Evolutionary conservation across 2,329 filamentous ascomycete genomes (phyloP).

Genomic region (Fusarium palustre): DNA sequence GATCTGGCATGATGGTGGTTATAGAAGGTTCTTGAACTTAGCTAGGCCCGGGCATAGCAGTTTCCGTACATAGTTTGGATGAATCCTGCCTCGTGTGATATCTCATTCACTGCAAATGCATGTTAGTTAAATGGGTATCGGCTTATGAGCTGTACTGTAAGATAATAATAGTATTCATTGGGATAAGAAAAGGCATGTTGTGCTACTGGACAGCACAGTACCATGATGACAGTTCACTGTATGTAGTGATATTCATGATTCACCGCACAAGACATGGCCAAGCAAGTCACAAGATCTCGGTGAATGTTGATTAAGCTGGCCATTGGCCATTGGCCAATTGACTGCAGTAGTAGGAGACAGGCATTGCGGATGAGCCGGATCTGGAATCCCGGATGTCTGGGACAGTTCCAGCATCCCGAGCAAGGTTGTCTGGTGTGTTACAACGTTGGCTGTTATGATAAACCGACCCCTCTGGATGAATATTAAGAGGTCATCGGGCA

Average conservation of each 20-base stretch:
- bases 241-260: conserved; percentile 9
- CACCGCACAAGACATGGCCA: conserved; percentile 29
- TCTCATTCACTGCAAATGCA: conserved; percentile 2
- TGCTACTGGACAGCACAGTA: background rate
- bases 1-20: conserved; percentile 19
- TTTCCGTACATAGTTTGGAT: background rate
- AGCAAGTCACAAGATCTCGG: conserved; percentile 31
- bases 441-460: conserved; percentile 26
- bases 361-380: conserved; percentile 44
- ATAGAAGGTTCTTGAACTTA: conserved; percentile 5
- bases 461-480: conserved; percentile 37
- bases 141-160: conserved; percentile 16
- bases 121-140: conserved; percentile 7
- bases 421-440: conserved; percentile 10
- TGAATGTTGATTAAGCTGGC: conserved; percentile 22
- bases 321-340: conserved; percentile 47
- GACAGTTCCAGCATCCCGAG: conserved; percentile 36
- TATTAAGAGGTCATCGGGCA: conserved; percentile 45
- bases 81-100: conserved; percentile 12
- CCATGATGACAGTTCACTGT: conserved; percentile 1
- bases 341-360: background rate
- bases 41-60: conserved; percentile 10
- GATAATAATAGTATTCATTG: conserved; percentile 13
- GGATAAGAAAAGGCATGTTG: background rate
- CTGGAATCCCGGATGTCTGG: conserved; percentile 46